phyloP scores from a whole-genome alignment of 352 stramenopile species.

The Peronospora belbahrii region DNA sequence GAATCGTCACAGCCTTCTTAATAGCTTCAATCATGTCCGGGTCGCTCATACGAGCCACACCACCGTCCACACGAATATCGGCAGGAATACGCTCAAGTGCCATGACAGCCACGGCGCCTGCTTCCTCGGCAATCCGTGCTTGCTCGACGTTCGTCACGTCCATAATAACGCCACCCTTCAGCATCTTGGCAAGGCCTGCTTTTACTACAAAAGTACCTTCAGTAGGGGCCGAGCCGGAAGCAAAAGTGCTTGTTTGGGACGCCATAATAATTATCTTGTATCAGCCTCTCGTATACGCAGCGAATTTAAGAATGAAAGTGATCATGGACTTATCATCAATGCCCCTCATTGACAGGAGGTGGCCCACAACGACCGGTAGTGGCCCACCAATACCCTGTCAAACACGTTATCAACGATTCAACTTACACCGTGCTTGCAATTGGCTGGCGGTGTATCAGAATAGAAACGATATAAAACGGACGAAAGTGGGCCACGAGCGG shows the following conservation, averaged over 20 bases:
- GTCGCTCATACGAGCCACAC: conserved; percentile 96
- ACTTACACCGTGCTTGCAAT: background rate
- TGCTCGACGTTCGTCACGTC: conserved; percentile 89
- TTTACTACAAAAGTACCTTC: conserved; percentile 91
- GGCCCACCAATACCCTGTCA: background rate
- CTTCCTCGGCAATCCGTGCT: conserved; percentile 95
- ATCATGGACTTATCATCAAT: background rate
- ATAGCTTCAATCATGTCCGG: conserved; percentile 96
- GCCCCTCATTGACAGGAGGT: too few species aligned
- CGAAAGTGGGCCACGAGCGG: background rate
- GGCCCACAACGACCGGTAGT: conserved; percentile 6
- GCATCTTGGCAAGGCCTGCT: conserved; percentile 95
- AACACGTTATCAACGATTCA: background rate
- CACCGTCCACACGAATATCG: conserved; percentile 94
- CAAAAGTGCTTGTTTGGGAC: conserved; percentile 21
- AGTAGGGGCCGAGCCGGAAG: conserved; percentile 23
- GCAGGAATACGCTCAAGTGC: conserved; percentile 96
- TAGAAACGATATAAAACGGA: background rate
- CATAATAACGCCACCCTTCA: conserved; percentile 99
- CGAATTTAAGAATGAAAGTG: conserved; percentile 11
- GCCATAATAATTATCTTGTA: conserved; percentile 23
- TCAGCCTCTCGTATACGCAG: too few species aligned
- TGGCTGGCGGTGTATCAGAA: background rate
- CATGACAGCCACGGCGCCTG: conserved; percentile 97
- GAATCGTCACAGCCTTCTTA: conserved; percentile 97